phyloP scores from a whole-genome alignment of 129 eudicot species.

The Oenanthe sinensis region DNA sequence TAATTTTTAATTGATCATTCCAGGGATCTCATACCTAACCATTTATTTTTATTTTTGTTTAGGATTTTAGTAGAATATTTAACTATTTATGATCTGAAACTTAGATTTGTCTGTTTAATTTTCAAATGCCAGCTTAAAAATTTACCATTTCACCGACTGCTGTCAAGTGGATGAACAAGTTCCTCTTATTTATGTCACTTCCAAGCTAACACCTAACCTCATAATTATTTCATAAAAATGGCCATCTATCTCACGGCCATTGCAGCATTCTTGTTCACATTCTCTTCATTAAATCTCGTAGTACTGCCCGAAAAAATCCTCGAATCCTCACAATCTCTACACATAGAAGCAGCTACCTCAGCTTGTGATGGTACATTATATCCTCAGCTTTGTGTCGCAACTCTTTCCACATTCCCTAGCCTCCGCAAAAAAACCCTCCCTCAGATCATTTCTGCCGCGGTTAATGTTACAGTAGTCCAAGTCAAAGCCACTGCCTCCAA shows the following conservation, averaged over 20 bases:
- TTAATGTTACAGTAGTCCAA: conserved; percentile 43
- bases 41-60: not conserved
- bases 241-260: conserved; percentile 15
- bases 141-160: not conserved
- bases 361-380: conserved; percentile 62
- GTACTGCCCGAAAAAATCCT: not conserved
- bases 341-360: conserved; percentile 33
- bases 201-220: not conserved
- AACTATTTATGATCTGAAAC: too few relatives aligned
- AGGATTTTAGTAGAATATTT: too few relatives aligned
- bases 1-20: not conserved
- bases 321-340: not conserved
- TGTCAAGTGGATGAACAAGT: not conserved
- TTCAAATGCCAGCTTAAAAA: not conserved
- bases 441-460: conserved; percentile 48
- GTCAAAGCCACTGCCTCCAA: conserved; percentile 47
- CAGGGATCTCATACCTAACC: not conserved
- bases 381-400: conserved; percentile 60
- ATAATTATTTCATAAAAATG: not conserved
- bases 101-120: not conserved
- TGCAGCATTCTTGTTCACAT: conserved; percentile 20
- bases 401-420: conserved; percentile 49
- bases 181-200: not conserved
- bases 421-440: conserved; percentile 46
- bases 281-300: conserved; percentile 11